Conservation (phyloP, 2,329 filamentous ascomycete species). For the Biscogniauxia sp. region DNA sequence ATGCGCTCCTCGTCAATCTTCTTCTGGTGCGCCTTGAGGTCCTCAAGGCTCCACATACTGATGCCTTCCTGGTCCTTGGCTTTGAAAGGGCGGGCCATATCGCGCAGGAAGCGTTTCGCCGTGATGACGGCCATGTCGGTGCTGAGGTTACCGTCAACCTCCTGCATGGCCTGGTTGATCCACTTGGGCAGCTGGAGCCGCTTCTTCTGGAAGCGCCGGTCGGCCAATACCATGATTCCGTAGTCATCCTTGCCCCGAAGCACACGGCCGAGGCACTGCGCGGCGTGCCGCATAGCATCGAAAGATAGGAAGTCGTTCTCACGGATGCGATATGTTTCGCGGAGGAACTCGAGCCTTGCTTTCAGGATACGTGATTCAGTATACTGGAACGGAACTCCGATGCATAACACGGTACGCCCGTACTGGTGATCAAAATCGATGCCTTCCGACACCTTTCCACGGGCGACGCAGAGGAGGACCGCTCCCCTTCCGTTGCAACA, state of each 20-base stretch:
- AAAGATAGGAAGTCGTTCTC: conserved; percentile 98
- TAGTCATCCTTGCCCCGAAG: conserved; percentile 97
- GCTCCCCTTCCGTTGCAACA: conserved; percentile 96
- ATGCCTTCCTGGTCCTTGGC: conserved; percentile 85
- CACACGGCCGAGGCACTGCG: conserved; percentile 92
- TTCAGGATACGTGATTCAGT: conserved; percentile 97
- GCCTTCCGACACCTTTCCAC: conserved; percentile 95
- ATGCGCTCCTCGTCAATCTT: conserved; percentile 70
- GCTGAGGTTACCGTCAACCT: conserved; percentile 84
- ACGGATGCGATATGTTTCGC: conserved; percentile 93
- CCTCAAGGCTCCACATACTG: conserved; percentile 82
- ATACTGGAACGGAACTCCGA: conserved; percentile 97
- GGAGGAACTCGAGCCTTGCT: conserved; percentile 90
- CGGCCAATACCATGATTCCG: conserved; percentile 98
- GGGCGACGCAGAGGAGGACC: conserved; percentile 88
- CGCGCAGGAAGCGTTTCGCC: conserved; percentile 83
- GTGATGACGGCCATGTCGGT: conserved; percentile 92
- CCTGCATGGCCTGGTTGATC: conserved; percentile 86
- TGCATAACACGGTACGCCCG: conserved; percentile 90
- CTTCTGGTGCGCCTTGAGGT: conserved; percentile 75
- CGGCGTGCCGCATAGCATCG: conserved; percentile 98
- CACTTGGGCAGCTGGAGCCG: conserved; percentile 88
- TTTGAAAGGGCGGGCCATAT: conserved; percentile 89
- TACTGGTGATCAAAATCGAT: conserved; percentile 99
- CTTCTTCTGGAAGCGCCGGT: conserved; percentile 91